phyloP scores from a whole-genome alignment of 2,329 filamentous ascomycete genomes.

The Fusarium tjaetaba region DNA sequence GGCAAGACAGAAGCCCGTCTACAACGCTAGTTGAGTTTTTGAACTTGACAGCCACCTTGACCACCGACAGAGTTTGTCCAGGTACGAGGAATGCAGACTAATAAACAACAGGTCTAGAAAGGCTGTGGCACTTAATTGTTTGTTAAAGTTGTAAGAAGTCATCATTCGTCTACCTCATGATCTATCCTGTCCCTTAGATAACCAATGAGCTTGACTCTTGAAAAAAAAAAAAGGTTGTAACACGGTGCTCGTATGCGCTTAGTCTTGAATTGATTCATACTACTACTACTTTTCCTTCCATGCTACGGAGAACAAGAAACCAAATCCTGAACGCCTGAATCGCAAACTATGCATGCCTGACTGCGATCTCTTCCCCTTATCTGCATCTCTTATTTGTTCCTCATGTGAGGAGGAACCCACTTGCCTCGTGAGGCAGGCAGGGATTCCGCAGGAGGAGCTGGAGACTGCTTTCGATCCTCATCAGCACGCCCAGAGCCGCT shows the following conservation, averaged over 20 bases:
- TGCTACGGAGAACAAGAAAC: conserved; percentile 46
- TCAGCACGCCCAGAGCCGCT: conserved; percentile 54
- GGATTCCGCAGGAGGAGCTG: conserved; percentile 58
- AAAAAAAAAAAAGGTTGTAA: conserved; percentile 20
- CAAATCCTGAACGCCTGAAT: conserved; percentile 52
- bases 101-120: background rate
- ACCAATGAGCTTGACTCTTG: conserved; percentile 4
- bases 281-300: conserved; percentile 43
- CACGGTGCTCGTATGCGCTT: conserved; percentile 42
- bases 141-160: conserved; percentile 8
- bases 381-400: conserved; percentile 46
- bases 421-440: conserved; percentile 67
- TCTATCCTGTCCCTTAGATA: conserved; percentile 14
- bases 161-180: conserved; percentile 11
- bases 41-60: conserved; percentile 8
- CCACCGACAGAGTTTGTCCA: conserved; percentile 2
- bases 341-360: conserved; percentile 40
- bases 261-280: conserved; percentile 43
- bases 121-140: conserved; percentile 8
- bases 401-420: conserved; percentile 64
- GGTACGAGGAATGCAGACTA: conserved; percentile 28
- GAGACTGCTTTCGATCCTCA: conserved; percentile 51
- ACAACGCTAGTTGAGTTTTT: background rate
- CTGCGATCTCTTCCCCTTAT: conserved; percentile 29
- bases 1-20: background rate